phyloP scores from a whole-genome alignment of 768 basidiomycete genomes.

The Phallus indusiatus region DNA sequence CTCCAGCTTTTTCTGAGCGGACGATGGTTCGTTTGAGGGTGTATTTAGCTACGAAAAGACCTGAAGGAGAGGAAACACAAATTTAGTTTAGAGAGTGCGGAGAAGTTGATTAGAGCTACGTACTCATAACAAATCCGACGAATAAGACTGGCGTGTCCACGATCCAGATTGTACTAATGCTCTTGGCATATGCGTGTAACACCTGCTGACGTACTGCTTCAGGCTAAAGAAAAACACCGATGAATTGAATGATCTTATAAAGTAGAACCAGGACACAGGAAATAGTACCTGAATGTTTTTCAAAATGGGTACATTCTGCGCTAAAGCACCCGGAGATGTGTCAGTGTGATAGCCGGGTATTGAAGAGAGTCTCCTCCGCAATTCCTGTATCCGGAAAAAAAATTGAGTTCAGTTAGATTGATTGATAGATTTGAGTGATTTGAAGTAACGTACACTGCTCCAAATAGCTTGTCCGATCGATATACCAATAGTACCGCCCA shows the following conservation, averaged over 20 bases:
- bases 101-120: neutral
- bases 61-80: conserved; percentile 8
- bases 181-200: conserved; percentile 52
- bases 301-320: conserved; percentile 35
- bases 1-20: conserved; percentile 5
- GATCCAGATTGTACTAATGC: conserved; percentile 57
- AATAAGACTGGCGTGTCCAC: conserved; percentile 51
- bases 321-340: conserved; percentile 32
- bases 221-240: conserved; percentile 22
- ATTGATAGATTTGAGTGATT: conserved; percentile 1
- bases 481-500: conserved; percentile 74
- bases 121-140: conserved; percentile 37
- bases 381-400: conserved; percentile 8
- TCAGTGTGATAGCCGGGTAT: conserved; percentile 33
- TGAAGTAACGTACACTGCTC: conserved; percentile 32
- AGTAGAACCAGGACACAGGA: neutral
- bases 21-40: conserved; percentile 22
- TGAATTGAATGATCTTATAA: neutral
- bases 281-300: conserved; percentile 34
- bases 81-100: neutral
- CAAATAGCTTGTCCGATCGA: conserved; percentile 67
- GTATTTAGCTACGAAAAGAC: conserved; percentile 27
- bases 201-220: conserved; percentile 34
- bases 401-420: conserved; percentile 13
- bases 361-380: conserved; percentile 27